Conservation (phyloP, 768 basidiomycete genomes). For the Collybia sordida region DNA sequence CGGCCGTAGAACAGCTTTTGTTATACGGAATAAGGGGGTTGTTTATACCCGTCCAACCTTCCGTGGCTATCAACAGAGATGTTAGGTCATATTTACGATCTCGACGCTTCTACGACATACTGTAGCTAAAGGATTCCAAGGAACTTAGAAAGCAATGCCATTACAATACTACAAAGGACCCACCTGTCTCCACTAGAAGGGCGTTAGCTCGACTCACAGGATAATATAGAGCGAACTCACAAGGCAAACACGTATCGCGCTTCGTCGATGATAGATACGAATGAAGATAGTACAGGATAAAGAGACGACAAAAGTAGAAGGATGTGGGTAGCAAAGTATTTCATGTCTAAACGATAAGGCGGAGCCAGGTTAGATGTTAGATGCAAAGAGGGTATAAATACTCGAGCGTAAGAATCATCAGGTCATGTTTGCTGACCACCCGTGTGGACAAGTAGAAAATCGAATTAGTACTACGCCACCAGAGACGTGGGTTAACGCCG, state of each 20-base stretch:
- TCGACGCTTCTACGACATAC: neutral
- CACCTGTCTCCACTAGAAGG: slow-evolving; percentile 14
- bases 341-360: too few relatives aligned
- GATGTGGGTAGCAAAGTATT: too few relatives aligned
- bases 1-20: slow-evolving; percentile 15
- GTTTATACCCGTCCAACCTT: slow-evolving; percentile 17
- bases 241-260: slow-evolving; percentile 13
- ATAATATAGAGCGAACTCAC: slow-evolving; percentile 2
- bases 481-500: too few relatives aligned
- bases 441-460: too few relatives aligned
- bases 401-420: too few relatives aligned
- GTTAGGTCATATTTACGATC: neutral
- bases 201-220: neutral
- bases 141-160: neutral
- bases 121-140: slow-evolving; percentile 2
- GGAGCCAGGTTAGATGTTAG: too few relatives aligned
- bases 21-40: slow-evolving; percentile 15
- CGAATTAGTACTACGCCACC: too few relatives aligned
- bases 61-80: slow-evolving; percentile 7
- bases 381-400: too few relatives aligned
- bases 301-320: too few relatives aligned
- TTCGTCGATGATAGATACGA: slow-evolving; percentile 6
- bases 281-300: neutral
- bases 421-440: too few relatives aligned
- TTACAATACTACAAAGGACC: neutral